phyloP scores from a whole-genome alignment of 768 basidiomycete species.

The Pleurotus eryngii region DNA sequence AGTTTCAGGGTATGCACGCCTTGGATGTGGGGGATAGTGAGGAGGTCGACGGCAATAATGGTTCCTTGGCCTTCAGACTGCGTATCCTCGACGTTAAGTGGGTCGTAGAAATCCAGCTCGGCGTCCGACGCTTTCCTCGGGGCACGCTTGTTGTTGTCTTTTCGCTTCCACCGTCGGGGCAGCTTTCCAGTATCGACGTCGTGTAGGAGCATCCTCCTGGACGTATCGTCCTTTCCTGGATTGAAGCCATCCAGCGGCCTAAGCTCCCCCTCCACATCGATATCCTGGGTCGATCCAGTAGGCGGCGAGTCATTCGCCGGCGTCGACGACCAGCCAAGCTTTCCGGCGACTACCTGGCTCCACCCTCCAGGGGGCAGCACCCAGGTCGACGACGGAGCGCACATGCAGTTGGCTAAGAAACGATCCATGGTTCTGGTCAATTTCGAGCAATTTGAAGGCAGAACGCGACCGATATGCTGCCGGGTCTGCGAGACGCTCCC shows the following conservation, averaged over 20 bases:
- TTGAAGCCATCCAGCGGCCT: background rate
- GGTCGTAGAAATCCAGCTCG: slow-evolving; percentile 30
- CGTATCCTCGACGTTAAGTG: slow-evolving; percentile 38
- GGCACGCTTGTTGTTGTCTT: background rate
- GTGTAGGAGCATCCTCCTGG: background rate
- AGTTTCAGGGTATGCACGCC: slow-evolving; percentile 73
- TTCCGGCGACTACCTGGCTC: slow-evolving; percentile 78
- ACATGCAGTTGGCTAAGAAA: slow-evolving; percentile 55
- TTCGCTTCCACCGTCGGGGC: slow-evolving; percentile 1
- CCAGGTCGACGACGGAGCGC: slow-evolving; percentile 75
- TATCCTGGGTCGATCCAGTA: background rate
- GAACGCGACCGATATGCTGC: slow-evolving; percentile 75
- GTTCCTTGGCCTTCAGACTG: slow-evolving; percentile 31
- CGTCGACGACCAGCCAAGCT: slow-evolving; percentile 47
- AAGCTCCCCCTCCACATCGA: background rate
- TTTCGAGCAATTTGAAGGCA: slow-evolving; percentile 88
- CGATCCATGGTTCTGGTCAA: slow-evolving; percentile 53
- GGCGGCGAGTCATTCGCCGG: background rate
- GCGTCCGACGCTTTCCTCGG: background rate
- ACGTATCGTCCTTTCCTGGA: background rate
- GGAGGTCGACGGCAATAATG: slow-evolving; percentile 80
- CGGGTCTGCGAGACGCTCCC: slow-evolving; percentile 39
- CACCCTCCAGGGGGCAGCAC: slow-evolving; percentile 94
- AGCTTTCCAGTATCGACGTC: slow-evolving; percentile 4
- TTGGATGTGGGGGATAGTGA: slow-evolving; percentile 66